Evolutionary conservation across 2,329 filamentous ascomycete species (phyloP).

Genomic region (Colletotrichum tanaceti): DNA sequence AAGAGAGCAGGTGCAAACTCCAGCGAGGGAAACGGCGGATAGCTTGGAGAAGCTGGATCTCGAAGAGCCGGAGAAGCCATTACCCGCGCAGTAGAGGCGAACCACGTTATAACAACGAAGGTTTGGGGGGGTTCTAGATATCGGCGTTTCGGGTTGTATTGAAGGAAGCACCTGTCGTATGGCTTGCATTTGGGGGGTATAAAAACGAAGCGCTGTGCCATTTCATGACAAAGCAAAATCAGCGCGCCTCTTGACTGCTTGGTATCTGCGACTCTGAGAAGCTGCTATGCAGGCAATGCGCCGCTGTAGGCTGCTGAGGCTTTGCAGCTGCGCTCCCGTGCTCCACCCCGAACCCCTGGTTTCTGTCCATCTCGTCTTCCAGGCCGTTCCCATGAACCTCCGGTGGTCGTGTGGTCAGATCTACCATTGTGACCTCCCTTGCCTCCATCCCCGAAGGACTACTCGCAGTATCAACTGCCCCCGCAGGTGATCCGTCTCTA

Average conservation of each 20-base stretch:
- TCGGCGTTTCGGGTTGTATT: constrained; percentile 26
- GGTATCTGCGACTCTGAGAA: constrained; percentile 32
- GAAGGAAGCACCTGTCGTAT: constrained; percentile 1
- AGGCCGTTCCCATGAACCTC: background rate
- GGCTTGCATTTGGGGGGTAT: constrained; percentile 21
- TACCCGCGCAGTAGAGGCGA: constrained; percentile 38
- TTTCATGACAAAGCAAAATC: constrained; percentile 7
- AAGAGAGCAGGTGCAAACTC: constrained; percentile 46
- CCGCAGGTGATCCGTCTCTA: background rate
- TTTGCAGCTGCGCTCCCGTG: background rate
- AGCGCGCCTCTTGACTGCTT: constrained; percentile 33
- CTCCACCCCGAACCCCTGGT: background rate
- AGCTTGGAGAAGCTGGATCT: constrained; percentile 54
- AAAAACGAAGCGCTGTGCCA: constrained; percentile 25
- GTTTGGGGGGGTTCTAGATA: background rate
- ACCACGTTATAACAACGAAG: background rate
- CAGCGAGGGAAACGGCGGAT: constrained; percentile 48
- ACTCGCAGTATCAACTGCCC: background rate
- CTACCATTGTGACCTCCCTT: constrained; percentile 6
- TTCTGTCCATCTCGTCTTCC: background rate
- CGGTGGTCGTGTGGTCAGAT: background rate
- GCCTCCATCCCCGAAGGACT: background rate
- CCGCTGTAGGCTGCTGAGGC: constrained; percentile 9
- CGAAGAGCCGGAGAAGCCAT: constrained; percentile 45
- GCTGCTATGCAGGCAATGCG: constrained; percentile 33